phyloP scores from a whole-genome alignment of 2,329 filamentous ascomycete species.

The Talaromyces islandicus region DNA sequence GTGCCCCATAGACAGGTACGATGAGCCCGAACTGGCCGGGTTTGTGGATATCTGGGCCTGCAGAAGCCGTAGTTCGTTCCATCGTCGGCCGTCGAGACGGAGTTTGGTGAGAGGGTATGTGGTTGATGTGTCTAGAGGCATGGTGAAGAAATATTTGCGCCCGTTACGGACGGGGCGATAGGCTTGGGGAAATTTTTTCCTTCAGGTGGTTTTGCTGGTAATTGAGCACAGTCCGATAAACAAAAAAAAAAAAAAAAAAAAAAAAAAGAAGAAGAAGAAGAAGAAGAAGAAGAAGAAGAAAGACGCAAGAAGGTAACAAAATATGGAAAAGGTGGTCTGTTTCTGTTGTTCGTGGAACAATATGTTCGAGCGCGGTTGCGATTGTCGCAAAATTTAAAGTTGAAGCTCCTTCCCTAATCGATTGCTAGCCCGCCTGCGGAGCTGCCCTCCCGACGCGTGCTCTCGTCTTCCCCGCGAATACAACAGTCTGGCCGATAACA shows the following conservation, averaged over 20 bases:
- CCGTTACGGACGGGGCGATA: background rate
- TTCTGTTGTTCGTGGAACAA: background rate
- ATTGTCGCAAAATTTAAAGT: conserved; percentile 10
- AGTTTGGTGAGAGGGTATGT: conserved; percentile 83
- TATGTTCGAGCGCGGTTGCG: background rate
- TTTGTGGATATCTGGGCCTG: conserved; percentile 89
- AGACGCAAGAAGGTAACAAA: background rate
- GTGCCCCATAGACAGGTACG: conserved; percentile 94
- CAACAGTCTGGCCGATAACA: background rate
- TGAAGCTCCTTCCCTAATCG: conserved; percentile 17
- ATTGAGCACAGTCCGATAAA: background rate
- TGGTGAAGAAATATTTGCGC: conserved; percentile 34
- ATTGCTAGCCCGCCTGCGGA: background rate
- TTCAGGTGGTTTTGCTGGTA: background rate
- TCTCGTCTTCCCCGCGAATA: background rate
- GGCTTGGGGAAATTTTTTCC: background rate
- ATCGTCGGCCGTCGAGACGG: conserved; percentile 77
- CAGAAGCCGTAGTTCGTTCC: conserved; percentile 91
- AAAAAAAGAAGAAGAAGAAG: too few relatives aligned
- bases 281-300: too few relatives aligned
- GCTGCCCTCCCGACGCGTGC: background rate
- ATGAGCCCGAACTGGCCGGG: conserved; percentile 84
- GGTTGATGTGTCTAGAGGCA: conserved; percentile 92
- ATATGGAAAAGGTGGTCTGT: background rate
- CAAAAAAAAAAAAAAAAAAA: too few relatives aligned